Base-by-base conservation (phyloP, 371 early-diverging fungal genomes). In the Mucor indicus region DNA sequence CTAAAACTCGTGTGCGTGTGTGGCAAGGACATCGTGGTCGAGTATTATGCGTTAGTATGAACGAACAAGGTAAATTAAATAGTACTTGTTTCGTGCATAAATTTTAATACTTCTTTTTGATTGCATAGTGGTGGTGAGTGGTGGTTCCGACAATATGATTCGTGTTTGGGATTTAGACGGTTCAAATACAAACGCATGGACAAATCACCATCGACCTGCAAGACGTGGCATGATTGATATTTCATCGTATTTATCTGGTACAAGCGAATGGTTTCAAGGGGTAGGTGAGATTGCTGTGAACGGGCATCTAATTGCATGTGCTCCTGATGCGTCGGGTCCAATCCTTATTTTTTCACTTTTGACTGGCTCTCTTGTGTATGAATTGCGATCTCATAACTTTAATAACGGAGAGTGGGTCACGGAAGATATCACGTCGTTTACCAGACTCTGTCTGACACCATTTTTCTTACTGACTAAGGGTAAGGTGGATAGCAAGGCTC, bases 111-210 rank as follows among this genome's bases (percentile, higher is more conserved):
- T n/a, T n/a, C n/a, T n/a, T n/a, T n/a, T n/a, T n/a, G n/a, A n/a
- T n/a, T n/a, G n/a, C n/a, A n/a, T 29, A 70, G 82, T 75, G 10
- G 79, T 76, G 19, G 72, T 81, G 21, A 76, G 82, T 48, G 82
- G 82, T 15, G 79, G 64, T 7, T 69, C 78, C 38, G 79, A 81
- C 47, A 72, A 68, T 32, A 73, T 69, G 30, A 62, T 81, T 15
- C 67, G 77, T 21, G 82, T 81, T 6, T 79, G 78, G 80, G 82
- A 81, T 44, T 54, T 78, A n/a, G n/a, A n/a, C n/a, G 32, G 7
- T 12, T 9, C 19, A 10, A 17, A 27, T 20, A 21, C 22, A 11
- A 44, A 15, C n/a, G 25, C 38, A 17, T 29, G 29, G 35, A 38
- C 19, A 27, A 43, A 35, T 29, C 44, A 35, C n/a, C 29, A 38